Percentiles rank a stretch among this genome's conserved stretches.
These are phyloP conservation scores for Kitagawia praeruptora DNA, from an alignment of 129 eudicot species.

Conservation along the genomic window DNA sequence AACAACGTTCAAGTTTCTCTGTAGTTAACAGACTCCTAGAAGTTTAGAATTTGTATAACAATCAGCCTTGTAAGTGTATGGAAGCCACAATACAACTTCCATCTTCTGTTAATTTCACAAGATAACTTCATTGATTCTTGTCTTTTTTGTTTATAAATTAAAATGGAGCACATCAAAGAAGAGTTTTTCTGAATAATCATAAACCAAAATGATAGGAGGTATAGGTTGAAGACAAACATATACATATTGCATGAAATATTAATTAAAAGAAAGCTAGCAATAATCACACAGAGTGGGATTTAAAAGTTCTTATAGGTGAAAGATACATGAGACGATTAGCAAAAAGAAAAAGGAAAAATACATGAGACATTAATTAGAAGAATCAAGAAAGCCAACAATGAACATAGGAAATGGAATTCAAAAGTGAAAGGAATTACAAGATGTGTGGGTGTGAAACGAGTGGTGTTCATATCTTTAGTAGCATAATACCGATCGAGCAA, in stretches of 20 bases:
- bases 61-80: background rate
- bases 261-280: background rate
- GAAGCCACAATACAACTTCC: background rate
- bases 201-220: background rate
- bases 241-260: background rate
- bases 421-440: constrained; percentile 42
- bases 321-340: background rate
- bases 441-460: constrained; percentile 83
- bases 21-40: background rate
- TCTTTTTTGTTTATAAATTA: background rate
- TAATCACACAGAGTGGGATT: background rate
- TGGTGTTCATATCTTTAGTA: constrained; percentile 58
- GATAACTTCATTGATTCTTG: background rate
- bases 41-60: background rate
- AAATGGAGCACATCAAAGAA: background rate
- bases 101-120: background rate
- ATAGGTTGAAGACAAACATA: background rate
- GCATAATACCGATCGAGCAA: constrained; percentile 96
- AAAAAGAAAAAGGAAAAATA: background rate
- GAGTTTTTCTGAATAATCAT: background rate
- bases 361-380: background rate
- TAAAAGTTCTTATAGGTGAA: constrained; percentile 1
- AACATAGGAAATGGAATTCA: background rate
- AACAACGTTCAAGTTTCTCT: background rate
- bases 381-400: background rate